These are phyloP conservation scores for Phaeoacremonium minimum DNA, from an alignment of 2,329 filamentous ascomycete species.

Conservation along the genomic window DNA sequence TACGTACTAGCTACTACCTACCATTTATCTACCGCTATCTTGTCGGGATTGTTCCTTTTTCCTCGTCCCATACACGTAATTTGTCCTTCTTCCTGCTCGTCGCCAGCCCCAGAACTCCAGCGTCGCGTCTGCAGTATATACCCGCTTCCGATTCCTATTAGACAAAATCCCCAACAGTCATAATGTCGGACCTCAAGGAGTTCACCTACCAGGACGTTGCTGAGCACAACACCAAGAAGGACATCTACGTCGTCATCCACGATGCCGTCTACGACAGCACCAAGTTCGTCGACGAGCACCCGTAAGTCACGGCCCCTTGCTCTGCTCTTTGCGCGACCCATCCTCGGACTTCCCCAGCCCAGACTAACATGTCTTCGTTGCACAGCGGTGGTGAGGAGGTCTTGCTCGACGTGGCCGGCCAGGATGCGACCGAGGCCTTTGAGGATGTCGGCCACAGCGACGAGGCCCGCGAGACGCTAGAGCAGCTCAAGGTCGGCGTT, in stretches of 20 bases:
- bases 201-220: conserved; percentile 79
- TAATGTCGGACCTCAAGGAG: conserved; percentile 38
- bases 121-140: too few relatives aligned
- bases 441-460: conserved; percentile 99
- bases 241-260: conserved; percentile 86
- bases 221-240: conserved; percentile 88
- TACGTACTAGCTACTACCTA: too few relatives aligned
- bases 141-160: too few relatives aligned
- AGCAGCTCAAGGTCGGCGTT: conserved; percentile 66
- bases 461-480: conserved; percentile 92
- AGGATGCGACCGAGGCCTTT: conserved; percentile 96
- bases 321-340: conserved; percentile 4
- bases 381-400: conserved; percentile 95
- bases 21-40: too few relatives aligned
- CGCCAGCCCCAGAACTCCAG: too few relatives aligned
- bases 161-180: conserved; percentile 12
- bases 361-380: conserved; percentile 17
- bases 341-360: neutral
- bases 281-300: conserved; percentile 95
- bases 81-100: conserved; percentile 4
- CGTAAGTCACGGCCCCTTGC: conserved; percentile 47
- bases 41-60: too few relatives aligned
- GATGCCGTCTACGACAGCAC: conserved; percentile 92
- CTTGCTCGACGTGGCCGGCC: conserved; percentile 88
- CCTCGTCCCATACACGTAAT: conserved; percentile 1